These are phyloP conservation scores for Colletotrichum sp. DNA, from an alignment of 2,329 filamentous ascomycete genomes.

Conservation along the genomic window DNA sequence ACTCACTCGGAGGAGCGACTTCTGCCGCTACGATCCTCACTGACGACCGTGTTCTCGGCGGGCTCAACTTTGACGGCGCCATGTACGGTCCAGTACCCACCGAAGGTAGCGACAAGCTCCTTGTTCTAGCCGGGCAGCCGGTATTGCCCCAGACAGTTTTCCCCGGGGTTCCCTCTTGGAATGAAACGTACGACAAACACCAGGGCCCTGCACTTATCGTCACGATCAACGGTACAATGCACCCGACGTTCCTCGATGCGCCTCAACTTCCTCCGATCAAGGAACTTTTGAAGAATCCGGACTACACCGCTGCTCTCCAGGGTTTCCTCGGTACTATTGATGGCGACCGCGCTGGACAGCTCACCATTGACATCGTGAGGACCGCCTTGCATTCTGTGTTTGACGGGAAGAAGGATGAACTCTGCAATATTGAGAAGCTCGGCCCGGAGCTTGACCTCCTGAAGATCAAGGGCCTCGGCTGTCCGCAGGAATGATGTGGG, in stretches of 20 bases:
- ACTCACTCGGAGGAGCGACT: constrained; percentile 43
- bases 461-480: not conserved
- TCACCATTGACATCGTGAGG: not conserved
- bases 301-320: not conserved
- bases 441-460: not conserved
- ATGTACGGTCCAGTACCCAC: constrained; percentile 32
- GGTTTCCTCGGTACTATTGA: not conserved
- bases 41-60: constrained; percentile 37
- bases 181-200: constrained; percentile 29
- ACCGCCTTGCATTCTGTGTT: not conserved
- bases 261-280: not conserved
- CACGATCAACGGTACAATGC: constrained; percentile 27
- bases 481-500: not conserved
- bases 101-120: constrained; percentile 29
- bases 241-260: constrained; percentile 34
- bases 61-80: constrained; percentile 45
- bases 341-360: not conserved
- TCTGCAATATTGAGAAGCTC: not conserved
- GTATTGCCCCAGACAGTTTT: constrained; percentile 22
- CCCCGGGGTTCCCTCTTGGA: constrained; percentile 32
- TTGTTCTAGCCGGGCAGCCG: constrained; percentile 33
- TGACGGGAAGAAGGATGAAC: not conserved
- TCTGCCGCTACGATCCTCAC: constrained; percentile 32
- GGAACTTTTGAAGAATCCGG: not conserved
- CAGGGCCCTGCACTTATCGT: constrained; percentile 29